Percentiles rank a stretch among this genome's conserved stretches.
phyloP scores from a whole-genome alignment of 176 grass and related monocot species.

The Avena eriantha region DNA sequence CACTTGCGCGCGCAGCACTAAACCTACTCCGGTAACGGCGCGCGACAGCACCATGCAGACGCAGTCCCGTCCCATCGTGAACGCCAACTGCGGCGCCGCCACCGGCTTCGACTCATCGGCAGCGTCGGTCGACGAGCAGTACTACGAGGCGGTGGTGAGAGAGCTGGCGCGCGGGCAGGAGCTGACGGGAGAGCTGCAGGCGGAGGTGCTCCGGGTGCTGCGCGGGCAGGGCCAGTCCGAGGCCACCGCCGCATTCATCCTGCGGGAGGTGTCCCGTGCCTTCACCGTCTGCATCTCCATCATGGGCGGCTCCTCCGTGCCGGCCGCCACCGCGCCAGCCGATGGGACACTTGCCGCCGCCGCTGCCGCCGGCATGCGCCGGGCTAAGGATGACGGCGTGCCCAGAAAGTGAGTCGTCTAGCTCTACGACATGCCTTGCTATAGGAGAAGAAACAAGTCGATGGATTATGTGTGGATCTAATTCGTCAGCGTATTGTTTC shows the following conservation, averaged over 20 bases:
- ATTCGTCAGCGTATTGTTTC: background rate
- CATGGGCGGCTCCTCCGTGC: constrained; percentile 30
- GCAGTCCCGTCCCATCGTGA: constrained; percentile 35
- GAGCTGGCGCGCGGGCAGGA: constrained; percentile 53
- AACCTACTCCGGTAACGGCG: background rate
- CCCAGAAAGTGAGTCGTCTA: constrained; percentile 40
- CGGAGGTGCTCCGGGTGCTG: constrained; percentile 41
- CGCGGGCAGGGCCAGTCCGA: constrained; percentile 52
- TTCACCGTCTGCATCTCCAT: constrained; percentile 54
- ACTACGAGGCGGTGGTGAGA: constrained; percentile 45
- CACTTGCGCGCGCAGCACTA: background rate
- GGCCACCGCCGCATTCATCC: constrained; percentile 54
- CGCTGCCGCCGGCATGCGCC: background rate
- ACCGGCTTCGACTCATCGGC: background rate
- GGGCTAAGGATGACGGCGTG: constrained; percentile 36
- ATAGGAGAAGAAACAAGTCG: background rate
- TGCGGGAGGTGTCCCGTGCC: constrained; percentile 56
- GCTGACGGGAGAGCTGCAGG: constrained; percentile 53
- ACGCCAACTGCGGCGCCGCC: constrained; percentile 23
- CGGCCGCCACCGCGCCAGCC: background rate
- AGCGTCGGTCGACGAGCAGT: constrained; percentile 13
- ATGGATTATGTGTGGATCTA: background rate
- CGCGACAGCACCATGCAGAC: constrained; percentile 42
- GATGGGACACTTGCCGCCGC: background rate
- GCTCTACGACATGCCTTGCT: background rate